Evolutionary conservation across 192 early-diverging fungal genomes (phyloP).

Genomic region (Radiomyces spectabilis): DNA sequence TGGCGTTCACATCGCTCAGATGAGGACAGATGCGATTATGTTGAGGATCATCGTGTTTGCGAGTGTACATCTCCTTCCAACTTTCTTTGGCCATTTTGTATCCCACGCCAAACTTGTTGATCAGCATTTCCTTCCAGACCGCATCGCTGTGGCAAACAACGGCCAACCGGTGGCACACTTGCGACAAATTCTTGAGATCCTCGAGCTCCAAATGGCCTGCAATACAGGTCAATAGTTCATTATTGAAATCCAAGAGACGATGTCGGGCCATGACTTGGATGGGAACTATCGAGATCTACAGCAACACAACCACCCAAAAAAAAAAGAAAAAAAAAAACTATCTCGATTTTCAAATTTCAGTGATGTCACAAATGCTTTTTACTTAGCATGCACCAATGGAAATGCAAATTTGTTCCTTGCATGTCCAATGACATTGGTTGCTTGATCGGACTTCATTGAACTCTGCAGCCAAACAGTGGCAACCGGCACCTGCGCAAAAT

Average conservation of each 20-base stretch:
- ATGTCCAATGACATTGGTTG: too few relatives aligned
- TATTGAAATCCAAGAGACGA: slow-evolving; percentile 3
- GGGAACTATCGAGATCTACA: too few relatives aligned
- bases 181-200: slow-evolving; percentile 1
- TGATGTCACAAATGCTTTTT: too few relatives aligned
- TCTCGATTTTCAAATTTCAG: too few relatives aligned
- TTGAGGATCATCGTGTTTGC: slow-evolving; percentile 12
- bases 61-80: slow-evolving; percentile 17
- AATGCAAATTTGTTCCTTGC: too few relatives aligned
- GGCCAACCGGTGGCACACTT: slow-evolving; percentile 13
- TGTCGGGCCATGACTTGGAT: too few relatives aligned
- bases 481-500: too few relatives aligned
- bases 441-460: too few relatives aligned
- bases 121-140: slow-evolving; percentile 20
- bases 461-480: too few relatives aligned
- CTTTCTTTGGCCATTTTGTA: slow-evolving; percentile 17
- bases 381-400: too few relatives aligned
- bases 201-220: slow-evolving; percentile 5
- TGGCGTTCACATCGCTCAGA: slow-evolving; percentile 7
- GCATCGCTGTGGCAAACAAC: slow-evolving; percentile 12
- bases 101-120: slow-evolving; percentile 17
- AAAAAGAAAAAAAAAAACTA: too few relatives aligned
- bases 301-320: too few relatives aligned
- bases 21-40: slow-evolving; percentile 24
- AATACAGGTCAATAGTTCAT: slow-evolving; percentile 10